Percentiles rank a stretch among this genome's conserved stretches.
These are phyloP conservation scores for Rickenella mellea DNA, from an alignment of 768 basidiomycete genomes.

Conservation along the genomic window DNA sequence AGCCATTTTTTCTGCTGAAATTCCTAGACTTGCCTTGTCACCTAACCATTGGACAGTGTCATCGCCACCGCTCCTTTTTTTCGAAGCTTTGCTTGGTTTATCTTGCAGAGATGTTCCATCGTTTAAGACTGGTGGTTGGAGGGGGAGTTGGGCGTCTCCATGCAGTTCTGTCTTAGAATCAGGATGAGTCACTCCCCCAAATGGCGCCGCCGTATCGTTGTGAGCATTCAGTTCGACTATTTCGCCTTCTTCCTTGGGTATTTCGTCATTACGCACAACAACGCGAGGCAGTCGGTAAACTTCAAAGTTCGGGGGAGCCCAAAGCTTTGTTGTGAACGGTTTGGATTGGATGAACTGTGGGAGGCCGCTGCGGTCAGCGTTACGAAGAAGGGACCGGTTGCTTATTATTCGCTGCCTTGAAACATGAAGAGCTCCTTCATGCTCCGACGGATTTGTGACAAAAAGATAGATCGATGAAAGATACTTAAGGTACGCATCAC, in stretches of 20 bases:
- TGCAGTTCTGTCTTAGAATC: too few species aligned
- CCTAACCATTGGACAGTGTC: slow-evolving; percentile 49
- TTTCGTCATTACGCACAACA: neutral
- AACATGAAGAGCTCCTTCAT: slow-evolving; percentile 60
- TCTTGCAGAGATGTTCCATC: neutral
- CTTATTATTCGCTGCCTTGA: slow-evolving; percentile 64
- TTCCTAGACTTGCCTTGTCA: slow-evolving; percentile 51
- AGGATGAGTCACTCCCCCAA: neutral
- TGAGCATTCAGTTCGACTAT: slow-evolving; percentile 4
- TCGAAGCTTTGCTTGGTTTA: neutral
- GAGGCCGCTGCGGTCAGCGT: slow-evolving; percentile 48
- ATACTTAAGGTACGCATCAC: slow-evolving; percentile 81
- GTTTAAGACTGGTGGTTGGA: too few species aligned
- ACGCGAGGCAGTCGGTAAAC: slow-evolving; percentile 16
- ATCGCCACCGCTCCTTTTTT: slow-evolving; percentile 32
- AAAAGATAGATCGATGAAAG: slow-evolving; percentile 67
- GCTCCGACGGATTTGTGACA: slow-evolving; percentile 51
- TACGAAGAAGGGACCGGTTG: slow-evolving; percentile 55
- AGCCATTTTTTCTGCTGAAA: neutral
- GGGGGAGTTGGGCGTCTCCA: too few species aligned
- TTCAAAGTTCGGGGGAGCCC: slow-evolving; percentile 46
- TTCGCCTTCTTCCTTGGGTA: slow-evolving; percentile 18
- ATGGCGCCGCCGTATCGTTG: slow-evolving; percentile 4
- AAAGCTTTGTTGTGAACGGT: slow-evolving; percentile 55
- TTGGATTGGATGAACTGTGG: slow-evolving; percentile 68